A percentile compares a stretch with the other conserved stretches of the same genome.
These are phyloP conservation scores for Paracamarosporium sp. DNA, from an alignment of 2,329 filamentous ascomycete genomes.

Conservation along the genomic window DNA sequence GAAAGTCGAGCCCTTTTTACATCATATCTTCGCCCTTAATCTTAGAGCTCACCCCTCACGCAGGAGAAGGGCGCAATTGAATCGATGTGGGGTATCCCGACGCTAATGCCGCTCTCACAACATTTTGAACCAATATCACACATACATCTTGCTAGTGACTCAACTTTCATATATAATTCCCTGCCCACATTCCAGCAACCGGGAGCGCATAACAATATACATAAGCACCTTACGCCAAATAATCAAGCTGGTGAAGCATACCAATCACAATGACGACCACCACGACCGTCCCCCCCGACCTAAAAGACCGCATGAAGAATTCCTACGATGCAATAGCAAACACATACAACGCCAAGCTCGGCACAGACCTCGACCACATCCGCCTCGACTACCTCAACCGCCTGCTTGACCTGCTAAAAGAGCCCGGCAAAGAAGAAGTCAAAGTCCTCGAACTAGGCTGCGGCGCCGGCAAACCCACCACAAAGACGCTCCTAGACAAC, in stretches of 20 bases:
- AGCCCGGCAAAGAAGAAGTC: not conserved
- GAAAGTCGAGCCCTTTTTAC: not conserved
- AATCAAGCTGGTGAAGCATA: not conserved
- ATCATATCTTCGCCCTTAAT: not conserved
- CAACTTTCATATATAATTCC: not conserved
- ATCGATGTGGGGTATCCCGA: not conserved
- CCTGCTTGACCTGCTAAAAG: slow-evolving; percentile 21
- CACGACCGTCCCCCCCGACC: slow-evolving; percentile 14
- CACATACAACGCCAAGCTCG: slow-evolving; percentile 28
- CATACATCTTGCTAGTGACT: not conserved
- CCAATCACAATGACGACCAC: not conserved
- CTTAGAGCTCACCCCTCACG: not conserved
- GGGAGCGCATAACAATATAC: not conserved
- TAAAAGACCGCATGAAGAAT: slow-evolving; percentile 35
- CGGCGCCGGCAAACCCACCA: slow-evolving; percentile 38
- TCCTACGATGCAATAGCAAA: slow-evolving; percentile 41
- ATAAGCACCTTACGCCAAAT: not conserved
- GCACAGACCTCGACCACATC: slow-evolving; percentile 22
- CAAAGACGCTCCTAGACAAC: slow-evolving; percentile 29
- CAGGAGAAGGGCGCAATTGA: not conserved
- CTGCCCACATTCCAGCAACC: no score
- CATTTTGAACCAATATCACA: not conserved
- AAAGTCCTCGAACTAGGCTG: slow-evolving; percentile 36
- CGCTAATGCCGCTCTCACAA: not conserved
- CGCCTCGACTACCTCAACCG: slow-evolving; percentile 29